Evolutionary conservation across 305 asterid genomes (phyloP).

Genomic region (Fraxinus xanthoxyloides): DNA sequence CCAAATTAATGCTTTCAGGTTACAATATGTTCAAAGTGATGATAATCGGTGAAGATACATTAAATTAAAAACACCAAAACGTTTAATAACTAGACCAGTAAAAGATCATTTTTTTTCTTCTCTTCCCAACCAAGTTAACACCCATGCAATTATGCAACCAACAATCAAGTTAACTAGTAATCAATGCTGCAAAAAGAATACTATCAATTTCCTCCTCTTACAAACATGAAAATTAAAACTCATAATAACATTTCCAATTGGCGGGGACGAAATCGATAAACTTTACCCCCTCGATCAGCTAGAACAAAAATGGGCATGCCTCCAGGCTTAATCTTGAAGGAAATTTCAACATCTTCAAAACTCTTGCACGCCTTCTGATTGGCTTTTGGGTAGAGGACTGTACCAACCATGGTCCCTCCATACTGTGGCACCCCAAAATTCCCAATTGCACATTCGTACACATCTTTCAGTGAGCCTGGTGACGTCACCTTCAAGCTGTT

Average conservation of each 20-base stretch:
- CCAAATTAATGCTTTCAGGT: neutral
- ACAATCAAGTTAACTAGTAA: slow-evolving; percentile 8
- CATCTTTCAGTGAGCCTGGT: slow-evolving; percentile 64
- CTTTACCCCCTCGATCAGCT: slow-evolving; percentile 79
- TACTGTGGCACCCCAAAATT: slow-evolving; percentile 96
- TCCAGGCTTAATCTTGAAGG: slow-evolving; percentile 75
- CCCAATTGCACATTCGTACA: slow-evolving; percentile 92
- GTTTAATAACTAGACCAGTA: neutral
- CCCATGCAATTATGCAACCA: neutral
- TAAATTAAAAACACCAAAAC: neutral
- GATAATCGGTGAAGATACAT: neutral
- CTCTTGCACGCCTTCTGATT: slow-evolving; percentile 60
- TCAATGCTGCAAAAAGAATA: neutral
- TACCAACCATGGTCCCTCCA: slow-evolving; percentile 87
- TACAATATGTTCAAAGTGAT: slow-evolving; percentile 1
- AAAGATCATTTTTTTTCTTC: neutral
- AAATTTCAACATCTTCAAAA: slow-evolving; percentile 52
- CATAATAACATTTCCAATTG: neutral
- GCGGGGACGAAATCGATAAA: neutral
- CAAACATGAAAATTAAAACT: neutral
- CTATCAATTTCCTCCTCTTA: neutral
- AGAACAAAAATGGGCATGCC: slow-evolving; percentile 79
- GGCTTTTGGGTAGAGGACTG: slow-evolving; percentile 68
- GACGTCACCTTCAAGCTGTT: slow-evolving; percentile 78
- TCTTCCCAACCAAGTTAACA: neutral